Evolutionary conservation across 352 stramenopile genomes (phyloP).

Genomic region (Globisporangium echinulatum): DNA sequence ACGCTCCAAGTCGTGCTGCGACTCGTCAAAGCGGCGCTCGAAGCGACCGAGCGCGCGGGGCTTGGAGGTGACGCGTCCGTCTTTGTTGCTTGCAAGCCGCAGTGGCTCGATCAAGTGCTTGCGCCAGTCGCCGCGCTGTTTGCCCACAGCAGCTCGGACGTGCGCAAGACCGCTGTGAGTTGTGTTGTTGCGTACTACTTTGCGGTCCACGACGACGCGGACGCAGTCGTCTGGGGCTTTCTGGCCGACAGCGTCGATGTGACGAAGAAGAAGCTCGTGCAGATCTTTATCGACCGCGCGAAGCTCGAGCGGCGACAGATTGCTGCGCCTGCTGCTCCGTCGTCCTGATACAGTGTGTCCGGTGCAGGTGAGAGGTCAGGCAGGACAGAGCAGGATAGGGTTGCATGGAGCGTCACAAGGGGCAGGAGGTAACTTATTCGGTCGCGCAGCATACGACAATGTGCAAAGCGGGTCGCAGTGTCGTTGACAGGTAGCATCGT

Average conservation of each 20-base stretch:
- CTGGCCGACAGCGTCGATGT: slow-evolving; percentile 40
- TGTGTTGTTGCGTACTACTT: slow-evolving; percentile 66
- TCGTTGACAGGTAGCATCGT: too few species aligned
- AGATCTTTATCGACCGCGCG: slow-evolving; percentile 75
- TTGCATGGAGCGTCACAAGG: too few species aligned
- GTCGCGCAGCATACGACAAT: too few species aligned
- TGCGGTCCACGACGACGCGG: slow-evolving; percentile 34
- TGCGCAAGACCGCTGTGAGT: slow-evolving; percentile 63
- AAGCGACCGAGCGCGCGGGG: slow-evolving; percentile 21
- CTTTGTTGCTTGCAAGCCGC: slow-evolving; percentile 23
- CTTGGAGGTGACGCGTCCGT: slow-evolving; percentile 1
- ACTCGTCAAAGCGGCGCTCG: slow-evolving; percentile 39
- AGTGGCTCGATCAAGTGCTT: slow-evolving; percentile 29
- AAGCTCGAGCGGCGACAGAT: slow-evolving; percentile 25
- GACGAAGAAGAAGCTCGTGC: slow-evolving; percentile 47
- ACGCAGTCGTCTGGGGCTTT: slow-evolving; percentile 31
- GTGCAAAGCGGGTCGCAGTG: too few species aligned
- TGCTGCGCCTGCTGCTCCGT: neutral
- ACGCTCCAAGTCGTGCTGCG: slow-evolving; percentile 42
- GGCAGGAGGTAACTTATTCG: too few species aligned
- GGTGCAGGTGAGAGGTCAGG: neutral
- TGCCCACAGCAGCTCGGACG: slow-evolving; percentile 43
- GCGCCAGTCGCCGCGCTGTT: slow-evolving; percentile 27
- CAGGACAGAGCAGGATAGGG: neutral
- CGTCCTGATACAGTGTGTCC: slow-evolving; percentile 4